These are phyloP conservation scores for Alternaria sp. DNA, from an alignment of 2,329 filamentous ascomycete genomes.

Conservation along the genomic window DNA sequence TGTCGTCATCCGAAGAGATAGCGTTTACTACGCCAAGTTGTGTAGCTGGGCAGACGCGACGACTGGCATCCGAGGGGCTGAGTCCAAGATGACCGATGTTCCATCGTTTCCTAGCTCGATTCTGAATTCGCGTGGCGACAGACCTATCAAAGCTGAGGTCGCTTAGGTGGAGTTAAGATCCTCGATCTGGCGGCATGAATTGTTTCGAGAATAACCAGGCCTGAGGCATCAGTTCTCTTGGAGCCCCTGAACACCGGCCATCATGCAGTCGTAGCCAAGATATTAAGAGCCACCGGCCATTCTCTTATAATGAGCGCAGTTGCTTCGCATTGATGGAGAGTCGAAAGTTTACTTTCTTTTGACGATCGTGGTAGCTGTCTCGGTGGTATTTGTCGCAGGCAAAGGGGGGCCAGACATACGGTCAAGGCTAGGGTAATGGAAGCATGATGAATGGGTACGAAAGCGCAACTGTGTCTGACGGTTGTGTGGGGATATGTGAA, in stretches of 20 bases:
- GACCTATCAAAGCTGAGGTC: background rate
- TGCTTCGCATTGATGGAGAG: conserved; percentile 7
- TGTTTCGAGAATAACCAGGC: conserved; percentile 10
- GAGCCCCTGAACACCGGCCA: background rate
- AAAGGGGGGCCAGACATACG: background rate
- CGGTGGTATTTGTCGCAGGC: conserved; percentile 3
- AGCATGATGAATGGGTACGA: background rate
- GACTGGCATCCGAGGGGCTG: conserved; percentile 6
- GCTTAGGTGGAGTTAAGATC: background rate
- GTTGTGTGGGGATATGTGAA: background rate
- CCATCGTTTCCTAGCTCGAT: background rate
- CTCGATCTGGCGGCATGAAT: background rate
- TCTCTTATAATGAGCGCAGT: background rate
- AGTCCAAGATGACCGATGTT: background rate
- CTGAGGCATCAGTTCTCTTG: conserved; percentile 6
- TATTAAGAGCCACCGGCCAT: background rate
- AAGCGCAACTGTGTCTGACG: background rate
- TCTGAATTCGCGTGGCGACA: background rate
- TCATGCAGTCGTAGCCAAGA: background rate
- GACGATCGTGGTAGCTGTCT: conserved; percentile 3
- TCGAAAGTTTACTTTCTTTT: background rate
- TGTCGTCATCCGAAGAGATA: conserved; percentile 2
- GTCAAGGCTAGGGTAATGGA: background rate
- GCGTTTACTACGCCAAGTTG: conserved; percentile 10
- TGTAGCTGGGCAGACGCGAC: conserved; percentile 5